Base-by-base conservation (phyloP, 306 rosid species). In the Lithocarpus polystachyus region DNA sequence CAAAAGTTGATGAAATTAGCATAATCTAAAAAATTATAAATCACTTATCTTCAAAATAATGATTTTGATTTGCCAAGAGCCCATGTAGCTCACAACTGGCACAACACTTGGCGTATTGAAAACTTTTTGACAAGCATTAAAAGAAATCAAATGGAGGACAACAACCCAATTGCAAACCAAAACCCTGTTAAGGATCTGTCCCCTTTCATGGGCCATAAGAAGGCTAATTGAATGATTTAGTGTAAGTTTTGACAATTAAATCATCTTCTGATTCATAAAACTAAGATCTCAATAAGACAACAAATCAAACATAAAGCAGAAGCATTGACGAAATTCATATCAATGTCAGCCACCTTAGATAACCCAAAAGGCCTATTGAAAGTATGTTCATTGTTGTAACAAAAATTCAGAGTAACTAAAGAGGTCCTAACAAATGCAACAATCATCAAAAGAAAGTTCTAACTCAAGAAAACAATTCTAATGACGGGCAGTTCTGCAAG, bases 391-490 rank as follows among this genome's bases (percentile, higher is more conserved):
- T 55, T 19, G 29, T 5, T 17, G 24, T 54, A 20, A 9, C 64
- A 56, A 77, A 56, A 68, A 19, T 20, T 23, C n/a, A 13, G 68
- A 57, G 26, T 7, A 57, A 57, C 14, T 20, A 14, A 57, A 20
- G 13, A 22, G 28, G 28, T 26, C 19, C 7, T 10, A 62, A 61
- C 29, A 17, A 17, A 77, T 23, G n/a, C n/a, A 13, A 43, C 28
- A 68, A 14, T 40, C 37, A 62, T 56, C 17, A 13, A 67, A 60
- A 71, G 40, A 10, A 56, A 48, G 51, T 17, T 1, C 20, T 65
- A 92, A 98, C 99, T 95, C 99, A n/a, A 92, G 91, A 82, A 95
- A 95, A 53, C 96, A 97, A 77, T 95, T 95, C 28, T 2, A 26
- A 26, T 26, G 28, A 26, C 2, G 28, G 28, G 28, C 28, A 26